Evolutionary conservation across 164 flowering plant species (phyloP).

Genomic region (Platanus orientalis): DNA sequence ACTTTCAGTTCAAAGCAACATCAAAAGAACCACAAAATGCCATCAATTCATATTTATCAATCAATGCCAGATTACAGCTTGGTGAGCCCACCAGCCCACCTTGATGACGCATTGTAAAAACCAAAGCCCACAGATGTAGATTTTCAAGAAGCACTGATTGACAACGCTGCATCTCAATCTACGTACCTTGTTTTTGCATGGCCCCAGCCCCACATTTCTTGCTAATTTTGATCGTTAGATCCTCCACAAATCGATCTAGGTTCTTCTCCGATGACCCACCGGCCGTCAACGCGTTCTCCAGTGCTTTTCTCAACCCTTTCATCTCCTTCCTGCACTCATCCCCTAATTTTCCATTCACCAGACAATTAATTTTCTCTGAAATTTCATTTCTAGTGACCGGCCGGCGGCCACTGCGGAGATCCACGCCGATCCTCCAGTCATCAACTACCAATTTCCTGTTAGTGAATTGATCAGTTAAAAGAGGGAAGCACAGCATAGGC

Average conservation of each 20-base stretch:
- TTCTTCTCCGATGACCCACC: conserved; percentile 55
- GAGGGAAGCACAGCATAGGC: conserved; percentile 63
- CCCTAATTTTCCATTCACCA: conserved; percentile 42
- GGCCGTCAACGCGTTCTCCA: conserved; percentile 33
- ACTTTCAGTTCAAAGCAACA: too few species aligned
- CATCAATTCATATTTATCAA: too few species aligned
- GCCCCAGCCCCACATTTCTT: too few species aligned
- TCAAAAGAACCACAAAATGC: too few species aligned
- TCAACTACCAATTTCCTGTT: conserved; percentile 71
- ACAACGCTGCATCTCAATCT: too few species aligned
- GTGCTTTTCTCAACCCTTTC: conserved; percentile 25
- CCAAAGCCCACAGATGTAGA: too few species aligned
- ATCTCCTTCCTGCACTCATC: conserved; percentile 23
- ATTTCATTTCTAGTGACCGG: conserved; percentile 30
- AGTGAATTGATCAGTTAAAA: conserved; percentile 71
- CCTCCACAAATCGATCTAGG: conserved; percentile 36
- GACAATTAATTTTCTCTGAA: conserved; percentile 32
- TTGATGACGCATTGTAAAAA: too few species aligned
- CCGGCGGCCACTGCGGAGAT: conserved; percentile 21
- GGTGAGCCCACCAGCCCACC: too few species aligned
- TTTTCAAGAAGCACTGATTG: too few species aligned
- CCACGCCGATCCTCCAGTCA: conserved; percentile 71
- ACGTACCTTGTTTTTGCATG: too few species aligned
- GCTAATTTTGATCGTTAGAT: too few species aligned
- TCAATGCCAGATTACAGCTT: too few species aligned